Percentiles rank a stretch among this genome's conserved stretches.
Evolutionary conservation across 2,329 filamentous ascomycete genomes (phyloP).

Genomic region (Gliomastix tumulicola): DNA sequence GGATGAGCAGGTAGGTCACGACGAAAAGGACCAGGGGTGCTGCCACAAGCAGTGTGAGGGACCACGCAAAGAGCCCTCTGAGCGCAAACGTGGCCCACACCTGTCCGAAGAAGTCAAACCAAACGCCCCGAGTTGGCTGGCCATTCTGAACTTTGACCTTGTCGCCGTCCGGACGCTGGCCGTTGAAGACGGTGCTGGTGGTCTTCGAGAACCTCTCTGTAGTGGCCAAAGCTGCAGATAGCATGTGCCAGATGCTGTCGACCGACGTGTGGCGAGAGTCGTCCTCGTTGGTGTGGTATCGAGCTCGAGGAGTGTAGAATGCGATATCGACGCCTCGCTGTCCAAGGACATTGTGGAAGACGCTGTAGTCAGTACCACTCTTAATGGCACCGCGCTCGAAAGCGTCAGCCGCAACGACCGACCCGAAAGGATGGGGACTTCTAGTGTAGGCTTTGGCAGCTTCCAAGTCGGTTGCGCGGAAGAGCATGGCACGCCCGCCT

Average conservation of each 20-base stretch:
- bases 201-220: conserved; percentile 64
- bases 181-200: conserved; percentile 59
- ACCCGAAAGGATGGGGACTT: conserved; percentile 72
- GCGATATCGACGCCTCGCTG: conserved; percentile 87
- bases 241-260: conserved; percentile 83
- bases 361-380: conserved; percentile 83
- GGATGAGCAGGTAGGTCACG: conserved; percentile 61
- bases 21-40: conserved; percentile 67
- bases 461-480: conserved; percentile 81
- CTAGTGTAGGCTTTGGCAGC: conserved; percentile 72
- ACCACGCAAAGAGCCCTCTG: conserved; percentile 81
- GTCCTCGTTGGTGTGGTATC: conserved; percentile 90
- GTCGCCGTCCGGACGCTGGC: conserved; percentile 44
- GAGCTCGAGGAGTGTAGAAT: conserved; percentile 77
- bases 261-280: conserved; percentile 71
- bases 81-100: conserved; percentile 73
- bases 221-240: conserved; percentile 74
- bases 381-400: conserved; percentile 73
- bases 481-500: conserved; percentile 79
- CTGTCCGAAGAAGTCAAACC: conserved; percentile 87
- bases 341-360: conserved; percentile 72
- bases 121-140: conserved; percentile 64
- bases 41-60: conserved; percentile 73
- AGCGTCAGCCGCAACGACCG: conserved; percentile 74
- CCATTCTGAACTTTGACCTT: conserved; percentile 60